Evolutionary conservation across 2,329 filamentous ascomycete genomes (phyloP), one percentile per base, ranked within the genome.

Genomic region (Rhinocladiella similis): DNA sequence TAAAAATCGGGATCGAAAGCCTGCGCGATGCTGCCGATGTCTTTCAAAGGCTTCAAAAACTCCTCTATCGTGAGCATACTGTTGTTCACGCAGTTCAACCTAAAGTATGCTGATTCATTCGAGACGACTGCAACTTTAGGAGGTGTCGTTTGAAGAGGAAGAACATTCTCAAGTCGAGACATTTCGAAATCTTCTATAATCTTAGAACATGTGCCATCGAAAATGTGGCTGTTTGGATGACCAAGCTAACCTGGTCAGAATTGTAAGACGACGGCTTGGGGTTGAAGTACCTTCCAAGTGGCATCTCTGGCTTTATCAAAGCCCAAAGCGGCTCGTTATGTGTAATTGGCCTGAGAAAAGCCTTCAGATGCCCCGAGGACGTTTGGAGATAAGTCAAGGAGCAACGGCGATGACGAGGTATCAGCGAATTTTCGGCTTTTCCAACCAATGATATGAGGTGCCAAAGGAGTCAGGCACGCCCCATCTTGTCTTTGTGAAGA

Each of bases 291-390:
- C 47, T 49, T 57, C 59, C 57, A 62, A 1, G 59, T 62, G n/a
- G 29, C 12, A 38, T 59, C 27, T n/a, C 20, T 50, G 7, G 13
- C 22, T 29, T 56, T 42, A 20, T 60, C 51, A 22, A 62, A 52
- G n/a, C 50, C 57, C 12, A 62, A 49, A 7, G 50, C 56, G 46
- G 48, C 57, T 19, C 51, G 43, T 35, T 60, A 53, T 3, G 13
- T 27, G 42, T 45, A 62, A 3, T 49, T 54, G 3, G 25, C 46
- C 33, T 56, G 39, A 16, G 53, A 51, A 22, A 62, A 60, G 22
- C 59, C 59, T 20, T 62, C 59, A 1, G 59, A 57, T 16, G 57
- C 22, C 9, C 57, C 59, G 18, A 62, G 47, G 12, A 57, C 38
- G 33, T 39, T 33, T 36, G 59, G 54, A 1, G 36, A 53, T 14